phyloP scores from a whole-genome alignment of 768 basidiomycete species.

The Suillus lakei region DNA sequence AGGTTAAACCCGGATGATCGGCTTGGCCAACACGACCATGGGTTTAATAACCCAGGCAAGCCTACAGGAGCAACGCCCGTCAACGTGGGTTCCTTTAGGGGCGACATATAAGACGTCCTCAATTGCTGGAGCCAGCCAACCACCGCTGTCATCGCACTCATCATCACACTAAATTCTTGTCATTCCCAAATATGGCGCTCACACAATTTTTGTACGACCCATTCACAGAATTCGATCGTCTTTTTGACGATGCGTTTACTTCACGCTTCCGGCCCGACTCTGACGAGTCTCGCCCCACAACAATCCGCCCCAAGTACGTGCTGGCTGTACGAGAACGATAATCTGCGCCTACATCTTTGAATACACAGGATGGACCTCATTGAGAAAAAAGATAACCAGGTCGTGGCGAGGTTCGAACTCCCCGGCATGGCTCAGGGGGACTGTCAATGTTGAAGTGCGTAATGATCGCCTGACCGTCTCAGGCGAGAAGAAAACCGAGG shows the following conservation, averaged over 20 bases:
- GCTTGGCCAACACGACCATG: neutral
- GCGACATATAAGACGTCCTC: neutral
- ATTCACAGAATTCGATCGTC: slow-evolving; percentile 47
- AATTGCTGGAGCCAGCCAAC: neutral
- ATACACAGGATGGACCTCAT: slow-evolving; percentile 48
- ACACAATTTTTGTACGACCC: slow-evolving; percentile 46
- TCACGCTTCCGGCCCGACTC: slow-evolving; percentile 14
- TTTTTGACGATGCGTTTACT: slow-evolving; percentile 46
- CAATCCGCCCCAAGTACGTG: slow-evolving; percentile 30
- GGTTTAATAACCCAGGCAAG: neutral
- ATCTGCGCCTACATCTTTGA: neutral
- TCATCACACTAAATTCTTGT: neutral
- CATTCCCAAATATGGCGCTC: slow-evolving; percentile 16
- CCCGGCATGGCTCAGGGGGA: slow-evolving; percentile 57
- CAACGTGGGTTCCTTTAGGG: neutral
- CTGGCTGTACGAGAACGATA: too few relatives aligned
- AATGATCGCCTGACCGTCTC: slow-evolving; percentile 52
- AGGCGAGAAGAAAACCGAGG: slow-evolving; percentile 42
- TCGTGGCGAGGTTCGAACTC: slow-evolving; percentile 59
- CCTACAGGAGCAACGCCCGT: neutral
- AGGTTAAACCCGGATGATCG: too few relatives aligned
- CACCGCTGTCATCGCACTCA: neutral
- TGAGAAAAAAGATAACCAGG: slow-evolving; percentile 45
- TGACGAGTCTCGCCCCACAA: neutral
- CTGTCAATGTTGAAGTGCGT: slow-evolving; percentile 50